These are phyloP conservation scores for Colletotrichum eleusines DNA, from an alignment of 2,329 filamentous ascomycete species.

Conservation along the genomic window DNA sequence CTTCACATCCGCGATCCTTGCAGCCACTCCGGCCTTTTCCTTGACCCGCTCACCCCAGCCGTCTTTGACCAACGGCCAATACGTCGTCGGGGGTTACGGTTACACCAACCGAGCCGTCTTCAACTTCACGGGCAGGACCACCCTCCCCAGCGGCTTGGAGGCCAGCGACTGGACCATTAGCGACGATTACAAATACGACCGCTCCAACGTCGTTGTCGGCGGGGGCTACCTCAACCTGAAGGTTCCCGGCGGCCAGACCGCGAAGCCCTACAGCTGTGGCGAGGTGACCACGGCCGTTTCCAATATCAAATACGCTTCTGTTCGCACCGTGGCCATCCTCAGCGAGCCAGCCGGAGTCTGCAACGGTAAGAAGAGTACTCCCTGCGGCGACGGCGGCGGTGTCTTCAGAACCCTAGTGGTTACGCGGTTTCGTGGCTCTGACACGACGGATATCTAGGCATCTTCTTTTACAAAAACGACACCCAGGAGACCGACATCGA, in stretches of 20 bases:
- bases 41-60: slow-evolving; percentile 28
- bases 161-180: slow-evolving; percentile 44
- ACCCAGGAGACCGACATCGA: slow-evolving; percentile 50
- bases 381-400: no score
- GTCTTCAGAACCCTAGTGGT: no score
- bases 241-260: slow-evolving; percentile 46
- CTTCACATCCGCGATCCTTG: slow-evolving; percentile 5
- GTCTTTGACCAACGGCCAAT: slow-evolving; percentile 40
- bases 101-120: slow-evolving; percentile 46
- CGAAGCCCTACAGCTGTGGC: slow-evolving; percentile 44
- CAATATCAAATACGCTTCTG: slow-evolving; percentile 49
- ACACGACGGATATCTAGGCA: slow-evolving; percentile 42
- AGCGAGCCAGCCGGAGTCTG: slow-evolving; percentile 48
- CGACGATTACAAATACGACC: slow-evolving; percentile 27
- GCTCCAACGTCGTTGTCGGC: slow-evolving; percentile 43
- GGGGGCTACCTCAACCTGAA: slow-evolving; percentile 48
- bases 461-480: slow-evolving; percentile 48
- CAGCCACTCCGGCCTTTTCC: background rate
- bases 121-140: slow-evolving; percentile 43
- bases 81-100: slow-evolving; percentile 42
- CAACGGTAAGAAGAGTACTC: slow-evolving; percentile 44
- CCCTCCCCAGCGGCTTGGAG: slow-evolving; percentile 44
- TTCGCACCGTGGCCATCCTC: slow-evolving; percentile 48
- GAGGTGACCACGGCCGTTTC: slow-evolving; percentile 45
- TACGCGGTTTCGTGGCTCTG: background rate